These are phyloP conservation scores for Gossypioides kirkii DNA, from an alignment of 345 rosid species.

Conservation along the genomic window DNA sequence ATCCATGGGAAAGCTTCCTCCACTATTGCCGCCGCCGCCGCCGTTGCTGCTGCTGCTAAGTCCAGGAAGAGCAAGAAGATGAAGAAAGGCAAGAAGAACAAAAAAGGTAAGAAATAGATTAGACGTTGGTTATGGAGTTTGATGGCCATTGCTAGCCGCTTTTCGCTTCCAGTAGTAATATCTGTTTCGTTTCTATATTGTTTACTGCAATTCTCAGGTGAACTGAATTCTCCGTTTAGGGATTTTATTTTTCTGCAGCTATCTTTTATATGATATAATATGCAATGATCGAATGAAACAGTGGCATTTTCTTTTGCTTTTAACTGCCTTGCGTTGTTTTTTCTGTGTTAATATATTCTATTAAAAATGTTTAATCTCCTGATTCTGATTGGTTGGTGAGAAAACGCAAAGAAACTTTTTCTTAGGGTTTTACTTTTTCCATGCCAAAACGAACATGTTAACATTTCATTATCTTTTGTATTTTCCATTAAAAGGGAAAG, in stretches of 20 bases:
- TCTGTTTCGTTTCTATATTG: neutral
- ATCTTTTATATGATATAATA: neutral
- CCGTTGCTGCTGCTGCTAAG: neutral
- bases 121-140: neutral
- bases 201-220: neutral
- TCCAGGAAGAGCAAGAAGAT: neutral
- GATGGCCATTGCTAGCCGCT: neutral
- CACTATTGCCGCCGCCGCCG: neutral
- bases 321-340: neutral
- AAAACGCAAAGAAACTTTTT: neutral
- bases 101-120: neutral
- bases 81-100: neutral
- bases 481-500: too few species aligned
- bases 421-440: too few species aligned
- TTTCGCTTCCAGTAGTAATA: neutral
- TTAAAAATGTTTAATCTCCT: neutral
- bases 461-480: too few species aligned
- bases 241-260: neutral
- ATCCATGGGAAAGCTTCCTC: neutral
- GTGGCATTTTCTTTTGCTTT: neutral
- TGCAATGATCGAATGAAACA: neutral
- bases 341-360: neutral
- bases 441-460: too few species aligned
- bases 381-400: neutral
- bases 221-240: neutral